Evolutionary conservation across 441 rosid species (phyloP), one percentile per base, ranked within the genome.

Genomic region (Gossypium davidsonii): DNA sequence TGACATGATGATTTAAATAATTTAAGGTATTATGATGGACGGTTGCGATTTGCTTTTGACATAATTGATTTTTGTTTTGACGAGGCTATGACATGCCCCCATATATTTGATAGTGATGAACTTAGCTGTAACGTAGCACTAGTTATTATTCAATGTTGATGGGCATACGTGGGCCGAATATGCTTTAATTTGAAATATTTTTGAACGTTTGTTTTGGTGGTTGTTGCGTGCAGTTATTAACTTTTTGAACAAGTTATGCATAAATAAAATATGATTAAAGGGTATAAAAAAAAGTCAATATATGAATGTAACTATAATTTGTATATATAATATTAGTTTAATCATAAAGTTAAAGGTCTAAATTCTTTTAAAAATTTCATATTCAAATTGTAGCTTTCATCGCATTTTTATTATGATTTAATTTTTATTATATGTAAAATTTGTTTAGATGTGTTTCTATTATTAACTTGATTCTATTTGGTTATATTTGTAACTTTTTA

Each of bases 111-210:
- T 5, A 25, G 39, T 25, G 42, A 48, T 25, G 21, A 48, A n/a
- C 57, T 48, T 48, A 67, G 58, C 58, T 67, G 58, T 25, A 49
- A 34, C 42, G 37, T 58, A 4, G 63, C 17, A 25, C 37, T 11
- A 4, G 17, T 14, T n/a, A 31, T 61, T 61, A 34, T 58, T 60
- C 70, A 28, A 59, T 44, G 59, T 67, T 52, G 76, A 67, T 64
- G 69, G 69, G 70, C 12, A 25, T 1, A 15, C 10, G 20, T 49
- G 8, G 49, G 11, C 53, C 1, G 58, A n/a, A 26, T 25, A 25
- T 37, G 37, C 78, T 78, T 78, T 65, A 71, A 78, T 78, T 78
- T 78, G 78, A 74, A 74, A 78, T 2, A 34, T 1, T 26, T 77
- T 77, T 73, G 74, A 77, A 37, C 42, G 42, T 37, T 37, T n/a